Base-by-base conservation (phyloP, 139 green algal species). In the Astrephomene gubernaculifera region DNA sequence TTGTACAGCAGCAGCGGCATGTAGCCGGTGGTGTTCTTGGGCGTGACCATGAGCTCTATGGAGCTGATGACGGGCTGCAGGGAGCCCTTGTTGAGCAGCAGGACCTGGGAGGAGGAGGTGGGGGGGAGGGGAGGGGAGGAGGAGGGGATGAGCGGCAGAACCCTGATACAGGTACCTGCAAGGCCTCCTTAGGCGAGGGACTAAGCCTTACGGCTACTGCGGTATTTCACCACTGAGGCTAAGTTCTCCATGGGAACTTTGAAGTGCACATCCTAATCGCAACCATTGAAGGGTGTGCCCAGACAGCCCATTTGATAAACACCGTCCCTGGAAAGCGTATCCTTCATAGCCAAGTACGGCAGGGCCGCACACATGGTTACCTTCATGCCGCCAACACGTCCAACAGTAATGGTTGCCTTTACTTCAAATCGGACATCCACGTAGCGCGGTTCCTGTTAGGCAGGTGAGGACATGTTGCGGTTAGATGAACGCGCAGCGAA, bases 391-490 rank as follows among this genome's bases (percentile, higher is more conserved):
- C 43, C 21, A 1, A 22, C 71, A 43, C n/a, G 29, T 6, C 43
- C 33, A 7, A 39, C 71, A 3, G 63, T 1, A 49, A 79, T 79
- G 44, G 43, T 63, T 25, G 41, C n/a, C 22, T 21, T 61, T 10
- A 49, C 24, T 2, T 79, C 71, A 29, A 79, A 79, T 7, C 71
- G 44, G 31, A 79, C 71, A 21, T 79, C 71, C 43, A 79, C 71
- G 29, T 44, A 79, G 31, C 71, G 71, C 9, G 71, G 71, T 41
- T n/a, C 49, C 71, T 79, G 44, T 12, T 4, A 45, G 68, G 31
- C 29, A 27, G 31, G 65, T 24, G 65, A 49, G 24, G 33, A 25
- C 27, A 17, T 72, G 31, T 45, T 21, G 27, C 21, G 44, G 4
- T 72, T 45, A 44, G 25, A 72, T 4, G 12, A 72, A 49, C n/a